These are phyloP conservation scores for Gossypium davidsonii DNA, from an alignment of 441 rosid genomes.

Conservation along the genomic window DNA sequence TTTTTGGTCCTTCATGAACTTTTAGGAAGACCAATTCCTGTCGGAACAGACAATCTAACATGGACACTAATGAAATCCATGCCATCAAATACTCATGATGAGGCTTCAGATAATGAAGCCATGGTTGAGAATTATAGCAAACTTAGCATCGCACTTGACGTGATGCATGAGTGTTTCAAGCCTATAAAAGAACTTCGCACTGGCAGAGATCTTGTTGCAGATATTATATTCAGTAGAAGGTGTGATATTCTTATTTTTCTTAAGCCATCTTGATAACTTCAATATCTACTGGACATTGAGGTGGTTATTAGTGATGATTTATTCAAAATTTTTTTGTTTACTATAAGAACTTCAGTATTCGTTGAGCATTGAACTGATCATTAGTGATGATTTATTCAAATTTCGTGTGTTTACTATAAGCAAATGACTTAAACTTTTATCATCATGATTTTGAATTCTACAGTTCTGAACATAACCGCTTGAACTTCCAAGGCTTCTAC, in stretches of 20 bases:
- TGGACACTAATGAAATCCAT: conserved; percentile 54
- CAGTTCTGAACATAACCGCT: conserved; percentile 62
- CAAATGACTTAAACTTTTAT: conserved; percentile 8
- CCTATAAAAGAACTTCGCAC: conserved; percentile 48
- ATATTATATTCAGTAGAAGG: conserved; percentile 69
- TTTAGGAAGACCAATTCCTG: conserved; percentile 41
- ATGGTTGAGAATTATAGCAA: conserved; percentile 46
- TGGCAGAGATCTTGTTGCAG: conserved; percentile 55
- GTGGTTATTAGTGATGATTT: neutral
- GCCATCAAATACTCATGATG: conserved; percentile 23
- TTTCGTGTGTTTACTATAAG: neutral
- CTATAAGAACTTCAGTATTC: too few relatives aligned
- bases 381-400: neutral
- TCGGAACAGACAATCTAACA: conserved; percentile 52
- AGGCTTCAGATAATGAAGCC: conserved; percentile 29
- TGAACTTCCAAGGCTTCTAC: conserved; percentile 80
- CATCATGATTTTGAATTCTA: conserved; percentile 12
- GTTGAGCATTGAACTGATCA: neutral
- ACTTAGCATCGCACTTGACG: conserved; percentile 59
- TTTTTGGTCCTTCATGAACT: conserved; percentile 40
- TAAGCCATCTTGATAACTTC: conserved; percentile 7
- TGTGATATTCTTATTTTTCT: conserved; percentile 25
- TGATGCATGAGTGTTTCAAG: conserved; percentile 88
- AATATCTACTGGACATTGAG: neutral
- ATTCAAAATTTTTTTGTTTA: too few relatives aligned